A percentile compares a stretch with the other conserved stretches of the same genome.
Conservation (phyloP, 768 basidiomycete genomes). For the Podaxis rugospora region DNA sequence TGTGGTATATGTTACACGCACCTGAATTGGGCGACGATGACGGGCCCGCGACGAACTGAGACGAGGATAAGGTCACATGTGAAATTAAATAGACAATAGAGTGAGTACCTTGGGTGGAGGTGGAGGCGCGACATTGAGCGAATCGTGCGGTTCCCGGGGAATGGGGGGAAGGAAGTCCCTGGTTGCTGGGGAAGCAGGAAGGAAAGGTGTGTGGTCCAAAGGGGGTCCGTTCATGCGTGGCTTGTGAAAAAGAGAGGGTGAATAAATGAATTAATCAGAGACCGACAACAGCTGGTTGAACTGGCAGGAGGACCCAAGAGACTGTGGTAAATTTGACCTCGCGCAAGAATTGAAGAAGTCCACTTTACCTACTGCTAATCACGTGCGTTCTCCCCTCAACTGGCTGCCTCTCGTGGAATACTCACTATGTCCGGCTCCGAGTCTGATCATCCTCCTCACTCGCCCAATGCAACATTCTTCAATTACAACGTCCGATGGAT, state of each 20-base stretch:
- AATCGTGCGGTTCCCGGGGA: background rate
- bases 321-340: background rate
- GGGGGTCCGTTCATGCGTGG: constrained; percentile 11
- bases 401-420: background rate
- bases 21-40: constrained; percentile 20
- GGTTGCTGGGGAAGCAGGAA: background rate
- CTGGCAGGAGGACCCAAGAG: background rate
- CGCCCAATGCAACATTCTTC: constrained; percentile 5
- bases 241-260: background rate
- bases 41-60: constrained; percentile 4
- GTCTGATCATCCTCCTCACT: background rate
- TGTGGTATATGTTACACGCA: constrained; percentile 15
- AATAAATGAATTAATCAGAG: background rate
- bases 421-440: constrained; percentile 6
- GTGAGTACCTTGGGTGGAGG: constrained; percentile 5
- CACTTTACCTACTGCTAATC: background rate
- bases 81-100: background rate
- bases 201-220: background rate
- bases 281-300: background rate
- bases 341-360: background rate
- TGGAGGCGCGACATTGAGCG: background rate
- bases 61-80: background rate
- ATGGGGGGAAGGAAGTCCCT: constrained; percentile 2
- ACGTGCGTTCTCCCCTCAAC: background rate
- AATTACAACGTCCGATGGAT: constrained; percentile 32